Percentiles rank a stretch among this genome's conserved stretches.
Evolutionary conservation across 257 asterid genomes (phyloP).

Genomic region (Solanum tarapatanum): DNA sequence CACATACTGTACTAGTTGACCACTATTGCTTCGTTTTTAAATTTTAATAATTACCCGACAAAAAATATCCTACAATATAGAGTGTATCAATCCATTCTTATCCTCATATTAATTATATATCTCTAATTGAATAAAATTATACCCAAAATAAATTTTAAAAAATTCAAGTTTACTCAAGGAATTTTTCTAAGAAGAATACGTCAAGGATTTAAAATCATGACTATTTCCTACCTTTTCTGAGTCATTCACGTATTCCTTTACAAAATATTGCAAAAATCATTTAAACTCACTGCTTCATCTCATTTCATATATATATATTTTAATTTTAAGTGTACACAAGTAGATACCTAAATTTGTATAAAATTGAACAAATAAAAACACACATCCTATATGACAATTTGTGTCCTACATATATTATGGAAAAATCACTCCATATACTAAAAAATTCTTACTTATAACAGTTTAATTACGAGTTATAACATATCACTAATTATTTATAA

Average conservation of each 20-base stretch:
- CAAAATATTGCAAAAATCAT: too few species aligned
- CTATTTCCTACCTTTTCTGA: neutral
- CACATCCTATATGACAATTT: too few species aligned
- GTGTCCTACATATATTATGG: too few species aligned
- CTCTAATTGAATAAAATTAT: neutral
- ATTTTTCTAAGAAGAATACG: neutral
- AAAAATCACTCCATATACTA: too few species aligned
- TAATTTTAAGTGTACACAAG: too few species aligned
- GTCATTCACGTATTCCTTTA: neutral
- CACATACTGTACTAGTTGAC: neutral
- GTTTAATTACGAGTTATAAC: too few species aligned
- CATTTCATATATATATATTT: too few species aligned
- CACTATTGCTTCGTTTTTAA: neutral
- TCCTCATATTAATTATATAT: neutral
- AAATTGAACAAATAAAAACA: too few species aligned
- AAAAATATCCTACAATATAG: neutral
- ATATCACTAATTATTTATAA: too few species aligned
- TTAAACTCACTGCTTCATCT: too few species aligned
- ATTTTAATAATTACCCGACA: neutral
- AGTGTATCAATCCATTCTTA: neutral
- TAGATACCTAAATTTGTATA: too few species aligned
- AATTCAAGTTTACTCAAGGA: neutral
- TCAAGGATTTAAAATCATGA: neutral
- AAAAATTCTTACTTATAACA: too few species aligned
- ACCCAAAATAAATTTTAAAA: neutral